phyloP scores from a whole-genome alignment of 805 yeast genomes.

The Pichia insulana region DNA sequence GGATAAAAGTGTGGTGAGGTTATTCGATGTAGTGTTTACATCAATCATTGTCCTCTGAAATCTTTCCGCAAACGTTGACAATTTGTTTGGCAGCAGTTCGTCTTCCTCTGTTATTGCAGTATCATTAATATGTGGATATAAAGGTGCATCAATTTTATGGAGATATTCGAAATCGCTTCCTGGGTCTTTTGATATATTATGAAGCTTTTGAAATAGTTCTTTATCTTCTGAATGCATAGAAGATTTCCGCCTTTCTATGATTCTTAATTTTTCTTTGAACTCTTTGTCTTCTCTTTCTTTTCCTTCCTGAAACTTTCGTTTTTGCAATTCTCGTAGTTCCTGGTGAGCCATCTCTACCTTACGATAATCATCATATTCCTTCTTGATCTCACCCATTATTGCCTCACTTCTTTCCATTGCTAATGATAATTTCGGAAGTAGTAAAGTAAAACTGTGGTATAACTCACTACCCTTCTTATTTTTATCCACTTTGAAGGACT shows the following conservation, averaged over 20 bases:
- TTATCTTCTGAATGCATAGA: conserved; percentile 13
- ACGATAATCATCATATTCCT: conserved; percentile 19
- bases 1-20: not conserved
- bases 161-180: conserved; percentile 11
- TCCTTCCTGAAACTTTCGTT: conserved; percentile 13
- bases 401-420: conserved; percentile 27
- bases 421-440: conserved; percentile 17
- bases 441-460: conserved; percentile 19
- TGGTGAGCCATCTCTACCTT: conserved; percentile 17
- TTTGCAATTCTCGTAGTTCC: conserved; percentile 17
- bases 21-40: not conserved
- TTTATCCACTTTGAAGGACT: conserved; percentile 14
- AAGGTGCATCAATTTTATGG: conserved; percentile 5
- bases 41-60: not conserved
- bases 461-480: conserved; percentile 19
- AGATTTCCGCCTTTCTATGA: conserved; percentile 12
- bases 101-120: conserved; percentile 12
- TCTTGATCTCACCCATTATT: conserved; percentile 21
- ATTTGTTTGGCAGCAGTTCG: conserved; percentile 2
- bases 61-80: not conserved
- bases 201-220: conserved; percentile 16
- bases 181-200: conserved; percentile 19
- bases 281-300: conserved; percentile 14
- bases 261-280: conserved; percentile 1
- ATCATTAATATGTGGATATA: conserved; percentile 16